These are phyloP conservation scores for Saccharomyces uvarum DNA, from an alignment of 1,139 yeast genomes.

Conservation along the genomic window DNA sequence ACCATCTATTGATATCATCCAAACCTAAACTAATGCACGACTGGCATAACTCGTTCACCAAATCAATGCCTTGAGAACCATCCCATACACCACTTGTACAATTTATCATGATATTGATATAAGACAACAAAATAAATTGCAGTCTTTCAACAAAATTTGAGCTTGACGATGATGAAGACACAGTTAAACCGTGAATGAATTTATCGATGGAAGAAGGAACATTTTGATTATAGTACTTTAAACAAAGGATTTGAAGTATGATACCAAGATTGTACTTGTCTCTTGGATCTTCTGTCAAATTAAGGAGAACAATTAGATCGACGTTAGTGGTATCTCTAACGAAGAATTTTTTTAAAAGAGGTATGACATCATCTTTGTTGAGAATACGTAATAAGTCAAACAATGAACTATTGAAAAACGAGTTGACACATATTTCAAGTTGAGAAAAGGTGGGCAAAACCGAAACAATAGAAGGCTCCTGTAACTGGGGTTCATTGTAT, in stretches of 20 bases:
- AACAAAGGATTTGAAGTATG: slow-evolving; percentile 16
- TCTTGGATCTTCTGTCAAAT: slow-evolving; percentile 10
- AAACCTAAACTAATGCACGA: slow-evolving; percentile 15
- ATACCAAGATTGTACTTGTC: slow-evolving; percentile 20
- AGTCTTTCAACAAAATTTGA: slow-evolving; percentile 21
- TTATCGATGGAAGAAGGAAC: slow-evolving; percentile 14
- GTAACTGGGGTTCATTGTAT: neutral
- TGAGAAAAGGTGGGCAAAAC: slow-evolving; percentile 18
- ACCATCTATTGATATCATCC: slow-evolving; percentile 14
- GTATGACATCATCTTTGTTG: slow-evolving; percentile 16
- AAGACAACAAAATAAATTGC: slow-evolving; percentile 23
- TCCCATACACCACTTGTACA: slow-evolving; percentile 9
- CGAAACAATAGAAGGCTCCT: neutral
- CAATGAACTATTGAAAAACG: slow-evolving; percentile 18
- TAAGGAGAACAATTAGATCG: neutral
- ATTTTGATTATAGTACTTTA: slow-evolving; percentile 12
- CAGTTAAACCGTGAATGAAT: slow-evolving; percentile 14
- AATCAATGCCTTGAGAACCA: slow-evolving; percentile 6
- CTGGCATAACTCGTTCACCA: slow-evolving; percentile 12
- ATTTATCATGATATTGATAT: slow-evolving; percentile 6
- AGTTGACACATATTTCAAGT: slow-evolving; percentile 11
- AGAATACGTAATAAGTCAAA: slow-evolving; percentile 17
- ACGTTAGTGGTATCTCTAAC: neutral
- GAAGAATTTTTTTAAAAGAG: slow-evolving; percentile 10
- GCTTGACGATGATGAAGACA: slow-evolving; percentile 13